Conservation (phyloP, 805 yeast genomes). For the Zygosaccharomyces siamensis region DNA sequence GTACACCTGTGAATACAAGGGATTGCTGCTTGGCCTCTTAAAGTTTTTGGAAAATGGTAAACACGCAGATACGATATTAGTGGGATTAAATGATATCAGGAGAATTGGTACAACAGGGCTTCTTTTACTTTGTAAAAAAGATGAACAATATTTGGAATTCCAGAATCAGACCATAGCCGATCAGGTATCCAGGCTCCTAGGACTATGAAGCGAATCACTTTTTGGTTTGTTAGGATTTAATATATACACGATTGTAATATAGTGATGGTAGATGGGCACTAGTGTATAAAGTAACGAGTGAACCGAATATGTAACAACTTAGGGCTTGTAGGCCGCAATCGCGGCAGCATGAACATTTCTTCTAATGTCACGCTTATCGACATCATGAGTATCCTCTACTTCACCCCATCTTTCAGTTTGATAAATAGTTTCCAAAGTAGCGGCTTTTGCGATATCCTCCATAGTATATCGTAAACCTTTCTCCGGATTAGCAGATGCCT, state of each 20-base stretch:
- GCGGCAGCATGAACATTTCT: conserved; percentile 81
- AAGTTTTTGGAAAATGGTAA: conserved; percentile 1
- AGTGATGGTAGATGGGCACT: neutral
- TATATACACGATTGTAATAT: neutral
- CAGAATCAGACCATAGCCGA: conserved; percentile 24
- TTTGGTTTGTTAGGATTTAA: neutral
- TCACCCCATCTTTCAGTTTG: conserved; percentile 96
- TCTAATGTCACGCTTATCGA: conserved; percentile 84
- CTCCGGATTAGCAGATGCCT: conserved; percentile 13
- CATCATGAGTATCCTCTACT: conserved; percentile 97
- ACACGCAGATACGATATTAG: conserved; percentile 4
- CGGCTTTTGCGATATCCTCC: conserved; percentile 70
- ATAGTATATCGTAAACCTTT: conserved; percentile 40
- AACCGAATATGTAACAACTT: neutral
- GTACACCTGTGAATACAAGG: conserved; percentile 20
- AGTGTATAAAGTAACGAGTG: neutral
- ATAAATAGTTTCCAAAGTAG: conserved; percentile 73
- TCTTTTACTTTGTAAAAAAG: conserved; percentile 11
- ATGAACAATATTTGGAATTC: conserved; percentile 26
- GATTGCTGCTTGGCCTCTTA: conserved; percentile 15
- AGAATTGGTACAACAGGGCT: conserved; percentile 32
- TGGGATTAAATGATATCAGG: conserved; percentile 17
- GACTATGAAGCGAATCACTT: neutral
- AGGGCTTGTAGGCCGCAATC: conserved; percentile 40
- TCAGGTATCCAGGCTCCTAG: conserved; percentile 22